Evolutionary conservation across 768 basidiomycete species (phyloP), one percentile per base, ranked within the genome.

Genomic region (Crassisporium funariophilum): DNA sequence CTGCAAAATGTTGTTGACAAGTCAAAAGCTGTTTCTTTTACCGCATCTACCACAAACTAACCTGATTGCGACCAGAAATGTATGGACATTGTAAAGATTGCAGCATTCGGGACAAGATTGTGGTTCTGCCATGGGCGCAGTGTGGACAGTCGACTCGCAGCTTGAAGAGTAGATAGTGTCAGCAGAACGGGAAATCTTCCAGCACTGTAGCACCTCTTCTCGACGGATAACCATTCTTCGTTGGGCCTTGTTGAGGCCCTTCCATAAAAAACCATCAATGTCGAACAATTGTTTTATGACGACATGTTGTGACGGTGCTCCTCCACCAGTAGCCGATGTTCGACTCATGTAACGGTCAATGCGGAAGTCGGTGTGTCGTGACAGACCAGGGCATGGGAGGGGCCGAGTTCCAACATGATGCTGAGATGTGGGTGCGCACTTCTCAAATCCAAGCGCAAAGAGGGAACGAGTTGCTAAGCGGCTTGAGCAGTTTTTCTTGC

Each of bases 371-470:
- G 35, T 23, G 15, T 52, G 27, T 13, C 37, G 46, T 3, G 41
- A 48, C 13, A 55, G 47, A 19, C 54, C 51, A 27, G 54, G 54
- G 24, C 50, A 55, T 1, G 55, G 45, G n/a, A 45, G 34, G 8
- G 25, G 35, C 19, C 17, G 5, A 7, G 29, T 44, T 12, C 15
- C 19, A 11, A 34, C 16, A 6, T n/a, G 7, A 10, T n/a, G 16
- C 2, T 31, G 10, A 41, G 35, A 8, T n/a, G 21, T 15, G 20
- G 13, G n/a, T 1, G 36, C 19, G 9, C 21, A 11, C 17, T 53
- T 53, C 11, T n/a, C 31, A 41, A 38, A 44, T 10, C 37, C 35
- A 39, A 42, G 27, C 8, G 29, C 2, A 11, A 38, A 34, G 4
- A 43, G 51, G 2, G 29, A 31, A 5, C 29, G n/a, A 2, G 29